phyloP scores from a whole-genome alignment of 495 filamentous ascomycete genomes.

The Astrothelium macrocarpum region DNA sequence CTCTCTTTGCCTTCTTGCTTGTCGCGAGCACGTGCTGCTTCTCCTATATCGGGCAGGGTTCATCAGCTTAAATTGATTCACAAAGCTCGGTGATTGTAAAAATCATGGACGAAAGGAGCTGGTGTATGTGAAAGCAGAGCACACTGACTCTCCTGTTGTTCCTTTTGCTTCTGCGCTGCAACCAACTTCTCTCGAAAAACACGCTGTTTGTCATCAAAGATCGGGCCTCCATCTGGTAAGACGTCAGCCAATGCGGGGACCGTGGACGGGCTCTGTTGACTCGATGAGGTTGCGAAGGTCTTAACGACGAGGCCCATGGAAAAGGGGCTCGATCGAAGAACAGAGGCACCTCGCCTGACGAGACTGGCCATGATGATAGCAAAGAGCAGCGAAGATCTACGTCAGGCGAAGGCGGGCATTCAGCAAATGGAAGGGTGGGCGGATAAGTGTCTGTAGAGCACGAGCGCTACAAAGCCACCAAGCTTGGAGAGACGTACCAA shows the following conservation, averaged over 20 bases:
- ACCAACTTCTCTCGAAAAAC: constrained; percentile 77
- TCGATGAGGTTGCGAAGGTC: constrained; percentile 50
- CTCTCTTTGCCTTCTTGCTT: constrained; percentile 41
- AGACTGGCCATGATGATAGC: neutral
- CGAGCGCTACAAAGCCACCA: too few relatives aligned
- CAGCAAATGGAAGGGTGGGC: neutral
- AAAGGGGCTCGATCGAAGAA: neutral
- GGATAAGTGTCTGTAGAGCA: too few relatives aligned
- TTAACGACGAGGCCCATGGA: neutral
- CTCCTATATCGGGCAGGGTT: constrained; percentile 21
- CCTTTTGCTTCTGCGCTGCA: constrained; percentile 59
- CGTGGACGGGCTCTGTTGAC: constrained; percentile 36
- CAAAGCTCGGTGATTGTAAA: neutral
- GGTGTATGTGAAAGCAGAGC: constrained; percentile 42
- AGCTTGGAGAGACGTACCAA: too few relatives aligned
- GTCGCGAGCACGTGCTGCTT: constrained; percentile 32
- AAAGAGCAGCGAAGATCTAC: neutral
- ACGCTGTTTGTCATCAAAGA: constrained; percentile 72
- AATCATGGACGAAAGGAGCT: constrained; percentile 13
- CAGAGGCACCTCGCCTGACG: constrained; percentile 1
- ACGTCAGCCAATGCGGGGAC: constrained; percentile 82
- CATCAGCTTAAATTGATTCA: constrained; percentile 11
- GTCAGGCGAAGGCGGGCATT: neutral
- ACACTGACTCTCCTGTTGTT: constrained; percentile 78
- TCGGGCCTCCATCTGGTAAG: constrained; percentile 54